These are phyloP conservation scores for Phytophthora melonis DNA, from an alignment of 352 stramenopile genomes.

Conservation along the genomic window DNA sequence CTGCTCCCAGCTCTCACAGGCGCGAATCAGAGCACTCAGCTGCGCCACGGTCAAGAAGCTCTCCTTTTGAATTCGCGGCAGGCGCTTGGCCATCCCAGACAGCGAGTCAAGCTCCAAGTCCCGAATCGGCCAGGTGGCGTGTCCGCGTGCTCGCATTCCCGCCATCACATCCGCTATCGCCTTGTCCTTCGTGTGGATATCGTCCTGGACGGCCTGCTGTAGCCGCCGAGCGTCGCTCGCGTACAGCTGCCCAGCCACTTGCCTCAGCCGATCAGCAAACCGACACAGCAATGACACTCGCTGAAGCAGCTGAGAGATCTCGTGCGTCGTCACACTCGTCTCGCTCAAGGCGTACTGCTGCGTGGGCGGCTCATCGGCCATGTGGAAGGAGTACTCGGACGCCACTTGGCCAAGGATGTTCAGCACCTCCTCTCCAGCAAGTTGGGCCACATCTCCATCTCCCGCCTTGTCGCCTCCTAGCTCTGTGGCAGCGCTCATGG, in stretches of 20 bases:
- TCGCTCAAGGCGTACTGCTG: slow-evolving; percentile 41
- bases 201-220: slow-evolving; percentile 34
- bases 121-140: slow-evolving; percentile 33
- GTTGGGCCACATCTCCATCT: slow-evolving; percentile 24
- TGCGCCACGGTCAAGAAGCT: slow-evolving; percentile 41
- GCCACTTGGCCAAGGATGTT: slow-evolving; percentile 47
- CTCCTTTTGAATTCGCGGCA: slow-evolving; percentile 24
- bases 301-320: slow-evolving; percentile 43
- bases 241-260: slow-evolving; percentile 36
- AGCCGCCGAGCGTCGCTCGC: slow-evolving; percentile 32
- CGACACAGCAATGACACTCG: slow-evolving; percentile 42
- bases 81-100: slow-evolving; percentile 12
- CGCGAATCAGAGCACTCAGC: slow-evolving; percentile 23
- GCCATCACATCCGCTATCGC: slow-evolving; percentile 37
- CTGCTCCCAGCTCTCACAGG: slow-evolving; percentile 26
- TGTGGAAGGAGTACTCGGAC: slow-evolving; percentile 44
- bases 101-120: slow-evolving; percentile 4
- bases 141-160: slow-evolving; percentile 18
- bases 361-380: slow-evolving; percentile 18
- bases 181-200: slow-evolving; percentile 47
- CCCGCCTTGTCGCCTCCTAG: slow-evolving; percentile 30
- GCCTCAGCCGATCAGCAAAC: slow-evolving; percentile 46
- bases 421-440: slow-evolving; percentile 46
- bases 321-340: slow-evolving; percentile 30
- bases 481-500: slow-evolving; percentile 39